A percentile compares a stretch with the other conserved stretches of the same genome.
These are phyloP conservation scores for Diaporthe citrichinensis DNA, from an alignment of 2,329 filamentous ascomycete genomes.

Conservation along the genomic window DNA sequence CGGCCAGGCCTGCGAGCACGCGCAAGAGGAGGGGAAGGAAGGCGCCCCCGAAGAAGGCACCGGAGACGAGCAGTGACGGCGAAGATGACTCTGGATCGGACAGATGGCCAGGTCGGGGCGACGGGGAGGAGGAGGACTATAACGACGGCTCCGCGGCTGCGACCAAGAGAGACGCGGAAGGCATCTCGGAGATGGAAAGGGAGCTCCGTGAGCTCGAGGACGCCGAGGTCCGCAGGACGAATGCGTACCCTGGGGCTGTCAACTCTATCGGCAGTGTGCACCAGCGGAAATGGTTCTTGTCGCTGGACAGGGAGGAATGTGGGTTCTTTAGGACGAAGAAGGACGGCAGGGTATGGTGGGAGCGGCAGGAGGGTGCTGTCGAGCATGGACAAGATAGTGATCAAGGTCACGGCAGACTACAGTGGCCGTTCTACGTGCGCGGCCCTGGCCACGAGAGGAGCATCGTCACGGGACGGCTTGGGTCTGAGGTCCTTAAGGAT, in stretches of 20 bases:
- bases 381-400: slow-evolving; percentile 24
- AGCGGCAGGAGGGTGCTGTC: slow-evolving; percentile 40
- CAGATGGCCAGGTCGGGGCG: neutral
- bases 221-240: slow-evolving; percentile 68
- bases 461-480: slow-evolving; percentile 73
- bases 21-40: slow-evolving; percentile 11
- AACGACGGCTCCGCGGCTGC: slow-evolving; percentile 44
- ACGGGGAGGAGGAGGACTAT: slow-evolving; percentile 39
- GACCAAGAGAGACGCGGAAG: slow-evolving; percentile 37
- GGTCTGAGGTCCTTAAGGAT: slow-evolving; percentile 71
- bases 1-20: slow-evolving; percentile 14
- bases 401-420: slow-evolving; percentile 47
- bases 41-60: slow-evolving; percentile 15
- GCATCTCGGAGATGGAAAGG: slow-evolving; percentile 54
- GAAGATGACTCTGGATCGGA: slow-evolving; percentile 39
- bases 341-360: slow-evolving; percentile 46
- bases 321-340: slow-evolving; percentile 64
- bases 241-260: slow-evolving; percentile 75
- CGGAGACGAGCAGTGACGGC: slow-evolving; percentile 46
- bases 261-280: slow-evolving; percentile 78
- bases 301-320: slow-evolving; percentile 70
- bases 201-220: slow-evolving; percentile 64
- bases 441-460: slow-evolving; percentile 75
- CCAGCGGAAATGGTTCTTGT: slow-evolving; percentile 77
- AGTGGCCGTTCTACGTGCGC: slow-evolving; percentile 73